A percentile compares a stretch with the other conserved stretches of the same genome.
These are phyloP conservation scores for Rhynchosporium graminicola DNA, from an alignment of 2,329 filamentous ascomycete genomes.

Conservation along the genomic window DNA sequence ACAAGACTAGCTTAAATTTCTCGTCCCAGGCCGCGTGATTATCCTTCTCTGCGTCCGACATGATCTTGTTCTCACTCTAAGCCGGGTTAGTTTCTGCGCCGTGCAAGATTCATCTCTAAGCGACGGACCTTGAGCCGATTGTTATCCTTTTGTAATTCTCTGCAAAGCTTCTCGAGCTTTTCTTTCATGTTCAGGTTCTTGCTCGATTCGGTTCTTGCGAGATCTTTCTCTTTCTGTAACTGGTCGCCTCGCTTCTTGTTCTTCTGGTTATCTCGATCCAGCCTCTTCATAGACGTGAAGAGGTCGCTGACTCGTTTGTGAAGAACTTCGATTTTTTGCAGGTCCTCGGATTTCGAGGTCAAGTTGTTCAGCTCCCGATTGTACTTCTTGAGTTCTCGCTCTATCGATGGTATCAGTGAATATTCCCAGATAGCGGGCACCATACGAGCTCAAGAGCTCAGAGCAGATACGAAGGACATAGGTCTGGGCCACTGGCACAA, in stretches of 20 bases:
- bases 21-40: constrained; percentile 83
- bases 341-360: constrained; percentile 86
- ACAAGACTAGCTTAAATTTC: constrained; percentile 76
- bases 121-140: constrained; percentile 87
- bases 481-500: neutral
- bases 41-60: constrained; percentile 82
- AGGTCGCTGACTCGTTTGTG: constrained; percentile 91
- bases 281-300: constrained; percentile 89
- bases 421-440: neutral
- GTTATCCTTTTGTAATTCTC: constrained; percentile 94
- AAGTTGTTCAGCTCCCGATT: constrained; percentile 87
- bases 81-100: constrained; percentile 32
- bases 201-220: constrained; percentile 81
- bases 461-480: neutral
- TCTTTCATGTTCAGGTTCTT: constrained; percentile 92
- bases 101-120: constrained; percentile 13
- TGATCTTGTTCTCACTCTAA: constrained; percentile 88
- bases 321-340: constrained; percentile 87
- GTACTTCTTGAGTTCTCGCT: constrained; percentile 91
- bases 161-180: constrained; percentile 93
- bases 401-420: constrained; percentile 49
- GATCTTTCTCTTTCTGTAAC: constrained; percentile 95
- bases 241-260: constrained; percentile 94
- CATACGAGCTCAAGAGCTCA: neutral
- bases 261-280: constrained; percentile 91